Conservation (phyloP, 371 early-diverging fungal species). For the Vittaforma corneae region DNA sequence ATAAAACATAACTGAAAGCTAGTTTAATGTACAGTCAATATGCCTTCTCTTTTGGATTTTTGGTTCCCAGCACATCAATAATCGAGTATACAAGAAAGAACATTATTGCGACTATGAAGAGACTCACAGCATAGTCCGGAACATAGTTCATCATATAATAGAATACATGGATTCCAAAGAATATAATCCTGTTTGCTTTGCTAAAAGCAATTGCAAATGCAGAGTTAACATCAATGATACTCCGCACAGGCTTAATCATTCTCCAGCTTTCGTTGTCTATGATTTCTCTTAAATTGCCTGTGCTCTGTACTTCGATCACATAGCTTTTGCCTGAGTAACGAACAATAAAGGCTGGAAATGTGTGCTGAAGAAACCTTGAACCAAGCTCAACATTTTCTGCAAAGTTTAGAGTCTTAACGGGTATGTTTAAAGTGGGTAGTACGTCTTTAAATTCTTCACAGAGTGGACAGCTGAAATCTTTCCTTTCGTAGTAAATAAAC, state of each 20-base stretch:
- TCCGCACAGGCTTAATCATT: conserved; percentile 3
- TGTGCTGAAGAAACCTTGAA: conserved; percentile 21
- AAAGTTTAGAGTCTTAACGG: conserved; percentile 44
- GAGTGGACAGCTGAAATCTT: conserved; percentile 25
- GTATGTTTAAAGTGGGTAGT: conserved; percentile 21
- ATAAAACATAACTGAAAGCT: neutral
- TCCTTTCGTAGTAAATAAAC: conserved; percentile 40
- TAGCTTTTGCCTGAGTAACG: conserved; percentile 27
- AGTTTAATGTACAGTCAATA: neutral
- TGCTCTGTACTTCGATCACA: conserved; percentile 4
- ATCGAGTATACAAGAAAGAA: conserved; percentile 43
- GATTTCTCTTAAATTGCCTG: conserved; percentile 36
- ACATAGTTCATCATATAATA: conserved; percentile 18
- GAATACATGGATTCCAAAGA: conserved; percentile 14
- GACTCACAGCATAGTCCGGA: conserved; percentile 24
- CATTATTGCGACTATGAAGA: conserved; percentile 23
- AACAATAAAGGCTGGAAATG: conserved; percentile 47
- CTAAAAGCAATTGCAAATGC: conserved; percentile 10
- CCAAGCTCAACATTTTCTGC: conserved; percentile 20
- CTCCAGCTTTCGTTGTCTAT: conserved; percentile 25
- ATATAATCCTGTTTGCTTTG: conserved; percentile 23
- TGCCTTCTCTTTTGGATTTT: conserved; percentile 20
- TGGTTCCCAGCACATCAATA: conserved; percentile 15
- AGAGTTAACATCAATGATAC: conserved; percentile 19
- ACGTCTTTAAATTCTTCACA: conserved; percentile 37